phyloP scores from a whole-genome alignment of 2,329 filamentous ascomycete genomes.

The Sarocladiaceae sp. region DNA sequence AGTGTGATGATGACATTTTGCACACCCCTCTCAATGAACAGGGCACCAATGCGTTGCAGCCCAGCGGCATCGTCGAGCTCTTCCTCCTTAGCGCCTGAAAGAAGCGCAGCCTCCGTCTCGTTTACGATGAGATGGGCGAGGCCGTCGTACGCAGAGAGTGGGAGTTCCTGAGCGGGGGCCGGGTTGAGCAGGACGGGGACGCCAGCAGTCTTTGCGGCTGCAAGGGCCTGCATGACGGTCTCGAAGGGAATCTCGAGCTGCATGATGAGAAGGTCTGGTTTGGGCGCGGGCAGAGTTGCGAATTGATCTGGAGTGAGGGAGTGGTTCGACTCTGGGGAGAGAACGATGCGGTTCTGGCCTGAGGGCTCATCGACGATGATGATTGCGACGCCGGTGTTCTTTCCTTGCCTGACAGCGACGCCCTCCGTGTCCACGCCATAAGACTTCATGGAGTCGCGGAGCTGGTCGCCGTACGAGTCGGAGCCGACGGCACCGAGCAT shows the following conservation, averaged over 20 bases:
- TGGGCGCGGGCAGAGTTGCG: constrained; percentile 23
- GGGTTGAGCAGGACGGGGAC: constrained; percentile 76
- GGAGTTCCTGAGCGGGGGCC: constrained; percentile 67
- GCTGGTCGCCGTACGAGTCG: constrained; percentile 56
- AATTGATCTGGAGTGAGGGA: constrained; percentile 32
- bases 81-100: constrained; percentile 50
- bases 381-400: constrained; percentile 63
- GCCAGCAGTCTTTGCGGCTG: constrained; percentile 36
- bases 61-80: constrained; percentile 42
- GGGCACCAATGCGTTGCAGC: constrained; percentile 39
- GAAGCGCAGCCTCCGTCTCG: constrained; percentile 77
- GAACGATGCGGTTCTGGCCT: constrained; percentile 71
- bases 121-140: constrained; percentile 82
- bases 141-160: constrained; percentile 56
- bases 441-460: constrained; percentile 50
- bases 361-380: constrained; percentile 69
- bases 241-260: constrained; percentile 70
- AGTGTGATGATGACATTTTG: constrained; percentile 77
- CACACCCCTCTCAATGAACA: constrained; percentile 66
- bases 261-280: constrained; percentile 62
- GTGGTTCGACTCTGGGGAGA: constrained; percentile 66
- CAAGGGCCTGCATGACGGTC: constrained; percentile 57
- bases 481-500: constrained; percentile 72
- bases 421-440: constrained; percentile 57
- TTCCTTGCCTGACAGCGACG: constrained; percentile 36